Evolutionary conservation across 2,329 filamentous ascomycete species (phyloP).

Genomic region (Sporothrix dimorphospora): DNA sequence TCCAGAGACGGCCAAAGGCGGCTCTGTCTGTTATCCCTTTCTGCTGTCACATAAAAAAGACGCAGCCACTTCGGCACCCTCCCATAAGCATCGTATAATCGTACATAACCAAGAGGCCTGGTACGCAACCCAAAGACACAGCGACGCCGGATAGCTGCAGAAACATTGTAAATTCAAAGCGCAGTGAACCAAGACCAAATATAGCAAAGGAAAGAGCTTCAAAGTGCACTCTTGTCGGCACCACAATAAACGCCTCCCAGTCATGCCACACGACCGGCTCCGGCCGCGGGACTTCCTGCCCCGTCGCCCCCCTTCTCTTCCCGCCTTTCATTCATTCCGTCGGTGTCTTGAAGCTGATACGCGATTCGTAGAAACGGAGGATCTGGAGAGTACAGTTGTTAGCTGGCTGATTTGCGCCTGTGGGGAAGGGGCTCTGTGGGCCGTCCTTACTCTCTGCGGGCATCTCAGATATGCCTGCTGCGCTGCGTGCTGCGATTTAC

Average conservation of each 20-base stretch:
- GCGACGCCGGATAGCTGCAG: not conserved
- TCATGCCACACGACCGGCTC: not conserved
- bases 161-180: not conserved
- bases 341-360: slow-evolving; percentile 48
- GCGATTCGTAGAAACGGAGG: slow-evolving; percentile 62
- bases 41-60: too few species aligned
- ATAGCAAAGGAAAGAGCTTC: not conserved
- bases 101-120: not conserved
- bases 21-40: too few species aligned
- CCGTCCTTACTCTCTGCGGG: slow-evolving; percentile 67
- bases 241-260: not conserved
- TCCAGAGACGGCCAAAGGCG: too few species aligned
- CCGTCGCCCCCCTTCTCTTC: too few species aligned
- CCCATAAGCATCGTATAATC: not conserved
- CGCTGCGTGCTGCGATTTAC: slow-evolving; percentile 74
- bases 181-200: not conserved
- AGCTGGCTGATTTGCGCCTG: not conserved
- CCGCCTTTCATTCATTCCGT: not conserved
- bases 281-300: not conserved
- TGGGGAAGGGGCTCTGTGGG: not conserved
- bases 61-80: not conserved
- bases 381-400: slow-evolving; percentile 47
- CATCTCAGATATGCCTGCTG: slow-evolving; percentile 72
- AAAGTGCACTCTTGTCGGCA: not conserved
- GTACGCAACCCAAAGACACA: not conserved